These are phyloP conservation scores for Begonia peltatifolia DNA, from an alignment of 306 rosid species.

Conservation along the genomic window DNA sequence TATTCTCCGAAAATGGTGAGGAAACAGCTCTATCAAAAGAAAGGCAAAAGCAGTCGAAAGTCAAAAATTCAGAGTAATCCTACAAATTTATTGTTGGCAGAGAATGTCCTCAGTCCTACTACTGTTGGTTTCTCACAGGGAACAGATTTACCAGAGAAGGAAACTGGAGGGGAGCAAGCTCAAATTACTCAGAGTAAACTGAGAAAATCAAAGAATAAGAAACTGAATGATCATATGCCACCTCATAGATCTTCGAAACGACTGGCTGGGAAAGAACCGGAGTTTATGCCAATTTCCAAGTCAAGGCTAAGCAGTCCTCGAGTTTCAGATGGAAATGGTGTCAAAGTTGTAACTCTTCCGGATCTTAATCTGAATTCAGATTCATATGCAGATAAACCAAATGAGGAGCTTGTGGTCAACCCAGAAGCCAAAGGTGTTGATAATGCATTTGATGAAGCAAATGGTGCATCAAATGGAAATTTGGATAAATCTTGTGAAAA, in stretches of 20 bases:
- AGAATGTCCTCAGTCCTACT: constrained; percentile 1
- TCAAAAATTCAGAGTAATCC: constrained; percentile 5
- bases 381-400: constrained; percentile 12
- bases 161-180: constrained; percentile 7
- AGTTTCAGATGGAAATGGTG: constrained; percentile 23
- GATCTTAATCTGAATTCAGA: constrained; percentile 16
- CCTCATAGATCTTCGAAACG: constrained; percentile 50
- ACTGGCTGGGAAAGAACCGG: constrained; percentile 57
- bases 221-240: constrained; percentile 16
- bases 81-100: constrained; percentile 9
- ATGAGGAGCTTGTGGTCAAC: constrained; percentile 13
- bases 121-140: constrained; percentile 14
- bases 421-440: constrained; percentile 12
- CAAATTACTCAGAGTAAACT: constrained; percentile 9
- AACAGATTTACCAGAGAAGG: constrained; percentile 12
- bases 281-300: constrained; percentile 18
- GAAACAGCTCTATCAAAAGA: constrained; percentile 18
- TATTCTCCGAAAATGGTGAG: constrained; percentile 12
- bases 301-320: constrained; percentile 22
- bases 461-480: too few species aligned
- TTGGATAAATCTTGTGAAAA: constrained; percentile 8
- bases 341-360: constrained; percentile 20
- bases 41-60: constrained; percentile 15
- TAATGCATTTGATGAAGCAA: neutral
- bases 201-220: constrained; percentile 22